These are phyloP conservation scores for Sutorius australiensis DNA, from an alignment of 768 basidiomycete genomes.

Conservation along the genomic window DNA sequence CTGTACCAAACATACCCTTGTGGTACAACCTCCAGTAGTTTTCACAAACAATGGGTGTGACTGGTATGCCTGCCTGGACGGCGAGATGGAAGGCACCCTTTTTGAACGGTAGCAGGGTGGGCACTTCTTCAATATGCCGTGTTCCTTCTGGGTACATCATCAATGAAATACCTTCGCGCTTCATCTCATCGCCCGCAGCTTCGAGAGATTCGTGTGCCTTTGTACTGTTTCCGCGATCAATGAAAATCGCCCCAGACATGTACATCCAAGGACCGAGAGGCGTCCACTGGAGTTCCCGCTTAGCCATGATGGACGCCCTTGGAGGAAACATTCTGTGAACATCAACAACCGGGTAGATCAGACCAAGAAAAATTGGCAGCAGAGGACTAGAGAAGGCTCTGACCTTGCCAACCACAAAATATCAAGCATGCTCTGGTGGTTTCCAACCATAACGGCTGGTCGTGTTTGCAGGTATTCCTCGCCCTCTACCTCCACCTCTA, in stretches of 20 bases:
- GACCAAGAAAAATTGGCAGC: slow-evolving; percentile 8
- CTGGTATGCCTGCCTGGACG: slow-evolving; percentile 83
- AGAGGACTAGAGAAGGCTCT: slow-evolving; percentile 27
- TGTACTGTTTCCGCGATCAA: slow-evolving; percentile 79
- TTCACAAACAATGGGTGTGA: slow-evolving; percentile 88
- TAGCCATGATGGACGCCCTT: slow-evolving; percentile 85
- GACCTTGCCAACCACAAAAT: slow-evolving; percentile 78
- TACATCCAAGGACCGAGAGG: slow-evolving; percentile 93
- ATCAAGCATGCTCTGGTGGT: slow-evolving; percentile 94
- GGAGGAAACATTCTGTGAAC: slow-evolving; percentile 72
- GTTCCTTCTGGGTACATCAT: slow-evolving; percentile 99
- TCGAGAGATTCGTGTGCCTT: slow-evolving; percentile 72
- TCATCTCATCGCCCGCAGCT: slow-evolving; percentile 78
- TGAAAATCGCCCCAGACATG: slow-evolving; percentile 85
- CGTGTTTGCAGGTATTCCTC: slow-evolving; percentile 70
- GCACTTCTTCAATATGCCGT: slow-evolving; percentile 61
- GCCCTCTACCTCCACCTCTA: slow-evolving; percentile 78
- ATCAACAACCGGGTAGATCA: slow-evolving; percentile 3
- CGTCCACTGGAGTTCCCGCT: slow-evolving; percentile 80
- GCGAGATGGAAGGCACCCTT: slow-evolving; percentile 98
- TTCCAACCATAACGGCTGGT: slow-evolving; percentile 76
- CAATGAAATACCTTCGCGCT: slow-evolving; percentile 61
- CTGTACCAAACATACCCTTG: slow-evolving; percentile 69
- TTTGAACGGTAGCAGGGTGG: slow-evolving; percentile 84
- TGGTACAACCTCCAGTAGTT: slow-evolving; percentile 90